Base-by-base conservation (phyloP, 352 stramenopile genomes). In the Elongisporangium senticosum region DNA sequence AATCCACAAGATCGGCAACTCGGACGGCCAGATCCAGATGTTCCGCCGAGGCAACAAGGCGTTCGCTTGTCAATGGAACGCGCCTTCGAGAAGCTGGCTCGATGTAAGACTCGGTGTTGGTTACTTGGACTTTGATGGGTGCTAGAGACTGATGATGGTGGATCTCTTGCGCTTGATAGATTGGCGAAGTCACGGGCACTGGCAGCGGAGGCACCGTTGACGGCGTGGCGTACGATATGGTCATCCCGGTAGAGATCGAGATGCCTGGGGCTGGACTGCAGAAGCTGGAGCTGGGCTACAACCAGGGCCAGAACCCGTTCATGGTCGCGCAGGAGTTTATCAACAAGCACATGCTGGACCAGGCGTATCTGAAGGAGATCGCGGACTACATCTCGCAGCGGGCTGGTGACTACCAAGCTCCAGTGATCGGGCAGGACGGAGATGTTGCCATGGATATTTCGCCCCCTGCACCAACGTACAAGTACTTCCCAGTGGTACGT, bases 241-340 rank as follows among this genome's bases (percentile, higher is more conserved):
- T 98, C 19, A 96, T 98, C 23, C 96, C 96, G 0, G 97, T 99
- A 56, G 96, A 99, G 70, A 94, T 99, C 50, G 96, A 99, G 64
- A 74, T 95, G 21, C 82, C 93, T 3, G 90, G 96, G 19, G 26
- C 26, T 37, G 90, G 89, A 6, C 71, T 99, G 0, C 83, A 85
- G 51, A 98, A 93, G 52, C 79, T 98, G n/a, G 76, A 98, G 65
- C 98, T 98, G 63, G 96, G 96, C 15, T 99, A 98, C 82, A 99
- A 99, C 64, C 97, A 97, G 72, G 96, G 93, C 7, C 93, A 99
- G 57, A 98, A 98, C 75, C 95, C 95, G 28, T 99, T 98, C 71
- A 86, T 96, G 7, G 89, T 96, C 8, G 96, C 96, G 4, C 96
- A 99, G 70, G 70, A 83, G 28, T 99, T 99, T 68, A 98, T 99